These are phyloP conservation scores for Wickerhamiella pararugosa DNA, from an alignment of 1,139 yeast species.

Conservation along the genomic window DNA sequence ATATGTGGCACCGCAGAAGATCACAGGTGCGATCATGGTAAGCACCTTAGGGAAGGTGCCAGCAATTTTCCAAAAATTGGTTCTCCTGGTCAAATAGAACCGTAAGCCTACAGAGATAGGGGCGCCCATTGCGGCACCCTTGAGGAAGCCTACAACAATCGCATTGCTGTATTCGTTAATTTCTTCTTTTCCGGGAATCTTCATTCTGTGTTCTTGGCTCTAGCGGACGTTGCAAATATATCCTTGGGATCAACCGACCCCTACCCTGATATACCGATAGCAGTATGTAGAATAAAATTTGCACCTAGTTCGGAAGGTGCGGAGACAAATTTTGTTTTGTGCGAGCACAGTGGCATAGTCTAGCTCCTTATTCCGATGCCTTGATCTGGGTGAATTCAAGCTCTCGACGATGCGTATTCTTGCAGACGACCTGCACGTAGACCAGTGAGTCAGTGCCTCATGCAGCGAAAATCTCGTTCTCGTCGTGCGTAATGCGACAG, in stretches of 20 bases:
- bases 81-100: slow-evolving; percentile 10
- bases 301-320: neutral
- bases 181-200: slow-evolving; percentile 52
- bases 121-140: slow-evolving; percentile 47
- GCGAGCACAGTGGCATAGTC: neutral
- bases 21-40: slow-evolving; percentile 19
- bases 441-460: neutral
- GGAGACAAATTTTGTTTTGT: neutral
- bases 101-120: slow-evolving; percentile 33
- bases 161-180: slow-evolving; percentile 45
- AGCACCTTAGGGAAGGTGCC: slow-evolving; percentile 19
- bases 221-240: neutral
- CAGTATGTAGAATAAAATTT: neutral
- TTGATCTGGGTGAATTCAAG: neutral
- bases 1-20: slow-evolving; percentile 21
- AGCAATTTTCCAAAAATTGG: slow-evolving; percentile 15
- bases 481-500: slow-evolving; percentile 11
- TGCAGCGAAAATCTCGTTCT: slow-evolving; percentile 12
- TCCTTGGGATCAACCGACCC: no score
- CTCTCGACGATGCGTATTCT: no score
- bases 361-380: neutral
- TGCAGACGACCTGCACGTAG: no score
- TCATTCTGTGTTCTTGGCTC: slow-evolving; percentile 31
- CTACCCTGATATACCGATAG: neutral
- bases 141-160: slow-evolving; percentile 42